Percentiles rank a stretch among this genome's conserved stretches.
These are phyloP conservation scores for Boletellus deceptivus DNA, from an alignment of 1,284 basidiomycete species.

Conservation along the genomic window DNA sequence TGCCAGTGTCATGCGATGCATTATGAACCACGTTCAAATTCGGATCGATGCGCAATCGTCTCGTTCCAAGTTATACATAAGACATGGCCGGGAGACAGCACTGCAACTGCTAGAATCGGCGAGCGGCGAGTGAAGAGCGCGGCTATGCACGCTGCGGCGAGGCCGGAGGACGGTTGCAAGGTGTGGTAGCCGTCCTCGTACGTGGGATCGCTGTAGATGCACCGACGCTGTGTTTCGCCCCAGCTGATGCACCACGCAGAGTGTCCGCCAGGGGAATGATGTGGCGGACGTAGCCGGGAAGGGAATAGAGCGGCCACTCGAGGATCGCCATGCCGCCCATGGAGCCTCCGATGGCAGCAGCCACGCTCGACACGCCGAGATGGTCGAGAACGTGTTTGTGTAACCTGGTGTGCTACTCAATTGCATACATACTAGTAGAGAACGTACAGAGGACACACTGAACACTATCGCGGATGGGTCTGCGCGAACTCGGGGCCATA, in stretches of 20 bases:
- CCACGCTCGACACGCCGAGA: slow-evolving; percentile 79
- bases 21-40: no score
- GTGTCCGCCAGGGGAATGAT: no score
- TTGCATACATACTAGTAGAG: no score
- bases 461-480: slow-evolving; percentile 93
- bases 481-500: slow-evolving; percentile 96
- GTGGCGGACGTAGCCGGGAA: no score
- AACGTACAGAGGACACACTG: slow-evolving; percentile 42
- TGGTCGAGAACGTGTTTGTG: slow-evolving; percentile 89
- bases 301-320: slow-evolving; percentile 95
- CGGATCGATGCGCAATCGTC: no score
- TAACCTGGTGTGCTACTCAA: slow-evolving; percentile 46
- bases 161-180: slow-evolving; percentile 75
- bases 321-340: slow-evolving; percentile 99
- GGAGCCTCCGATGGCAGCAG: slow-evolving; percentile 92
- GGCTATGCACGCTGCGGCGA: slow-evolving; percentile 94
- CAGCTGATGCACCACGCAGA: slow-evolving; percentile 99
- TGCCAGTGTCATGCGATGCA: no score
- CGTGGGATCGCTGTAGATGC: slow-evolving; percentile 91
- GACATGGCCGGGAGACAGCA: no score
- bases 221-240: slow-evolving; percentile 96
- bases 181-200: slow-evolving; percentile 89
- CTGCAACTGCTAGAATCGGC: no score
- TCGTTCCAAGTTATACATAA: no score
- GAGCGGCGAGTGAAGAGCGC: slow-evolving; percentile 93